Evolutionary conservation across 2,329 filamentous ascomycete species (phyloP), one percentile per base, ranked within the genome.

Genomic region (Colletotrichum liriopes): DNA sequence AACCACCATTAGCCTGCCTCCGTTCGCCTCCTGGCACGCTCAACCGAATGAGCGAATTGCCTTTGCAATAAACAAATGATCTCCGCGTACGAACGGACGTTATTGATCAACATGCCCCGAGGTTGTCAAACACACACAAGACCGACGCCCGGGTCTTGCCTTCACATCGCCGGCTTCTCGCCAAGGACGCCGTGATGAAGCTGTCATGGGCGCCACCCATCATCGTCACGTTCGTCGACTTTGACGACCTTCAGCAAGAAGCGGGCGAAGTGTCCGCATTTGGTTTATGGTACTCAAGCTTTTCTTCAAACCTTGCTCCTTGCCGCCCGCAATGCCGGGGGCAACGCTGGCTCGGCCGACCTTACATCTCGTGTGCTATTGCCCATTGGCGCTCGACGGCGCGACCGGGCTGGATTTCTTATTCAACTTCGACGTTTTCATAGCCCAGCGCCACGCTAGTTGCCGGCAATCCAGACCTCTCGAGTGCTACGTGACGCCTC

Each of bases 401-500:
- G 12, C 65, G 45, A 60, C 45, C 37, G 12, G 59, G 54, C 59
- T 69, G 65, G 52, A 47, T 41, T 43, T 55, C 45, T 23, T 37
- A n/a, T 64, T 60, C 59, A 69, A 54, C 59, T 64, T 72, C 65
- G 70, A 72, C 69, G 69, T 49, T 69, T 72, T 54, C 51, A 45
- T 58, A 32, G 59, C 43, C 49, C 11, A 52, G 69, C 69, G 52
- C 58, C 23, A 58, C 37, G 43, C 52, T 68, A 55, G 45, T 49
- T n/a, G 16, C 9, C n/a, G 9, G 51, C 18, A 51, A 58, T 52
- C 69, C 59, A 69, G 65, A 35, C 54, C 37, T 16, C 41, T 58
- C 14, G 23, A 37, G 35, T 39, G 9, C 60, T 18, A 51, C 26
- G 32, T 20, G 51, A n/a, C 26, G 43, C 41, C 26, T 29, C 14